phyloP scores from a whole-genome alignment of 768 basidiomycete genomes.

The Tulasnella sp. region DNA sequence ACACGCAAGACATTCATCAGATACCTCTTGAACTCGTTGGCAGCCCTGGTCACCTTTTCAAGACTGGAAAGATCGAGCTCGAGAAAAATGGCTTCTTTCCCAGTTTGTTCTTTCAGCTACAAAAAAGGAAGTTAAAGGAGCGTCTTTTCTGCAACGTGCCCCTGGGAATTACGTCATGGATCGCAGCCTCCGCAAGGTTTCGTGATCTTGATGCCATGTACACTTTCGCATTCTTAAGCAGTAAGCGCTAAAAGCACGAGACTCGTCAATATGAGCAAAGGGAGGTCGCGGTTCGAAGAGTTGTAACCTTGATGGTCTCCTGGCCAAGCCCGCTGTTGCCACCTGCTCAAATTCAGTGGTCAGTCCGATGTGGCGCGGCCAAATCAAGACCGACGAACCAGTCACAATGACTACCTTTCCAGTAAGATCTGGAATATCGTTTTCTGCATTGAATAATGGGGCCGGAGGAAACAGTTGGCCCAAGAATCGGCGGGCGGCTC shows the following conservation, averaged over 20 bases:
- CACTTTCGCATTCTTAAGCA: slow-evolving; percentile 25
- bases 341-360: not conserved
- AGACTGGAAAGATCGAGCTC: slow-evolving; percentile 22
- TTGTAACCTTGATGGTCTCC: slow-evolving; percentile 12
- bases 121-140: not conserved
- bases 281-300: too few relatives aligned
- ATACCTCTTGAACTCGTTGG: slow-evolving; percentile 21
- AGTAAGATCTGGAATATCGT: slow-evolving; percentile 16
- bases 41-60: slow-evolving; percentile 17
- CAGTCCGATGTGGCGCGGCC: too few relatives aligned
- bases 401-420: slow-evolving; percentile 22
- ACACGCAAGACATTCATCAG: not conserved
- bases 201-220: slow-evolving; percentile 24
- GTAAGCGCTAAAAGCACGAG: not conserved
- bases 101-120: slow-evolving; percentile 16
- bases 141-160: not conserved
- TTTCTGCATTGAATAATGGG: not conserved
- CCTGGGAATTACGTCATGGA: slow-evolving; percentile 15
- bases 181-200: slow-evolving; percentile 16
- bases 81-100: slow-evolving; percentile 19
- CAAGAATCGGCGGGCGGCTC: not conserved
- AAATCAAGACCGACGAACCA: not conserved
- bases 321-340: slow-evolving; percentile 15
- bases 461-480: slow-evolving; percentile 3
- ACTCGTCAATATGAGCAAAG: not conserved